Base-by-base conservation (phyloP, 768 basidiomycete species). In the Mycena pura region DNA sequence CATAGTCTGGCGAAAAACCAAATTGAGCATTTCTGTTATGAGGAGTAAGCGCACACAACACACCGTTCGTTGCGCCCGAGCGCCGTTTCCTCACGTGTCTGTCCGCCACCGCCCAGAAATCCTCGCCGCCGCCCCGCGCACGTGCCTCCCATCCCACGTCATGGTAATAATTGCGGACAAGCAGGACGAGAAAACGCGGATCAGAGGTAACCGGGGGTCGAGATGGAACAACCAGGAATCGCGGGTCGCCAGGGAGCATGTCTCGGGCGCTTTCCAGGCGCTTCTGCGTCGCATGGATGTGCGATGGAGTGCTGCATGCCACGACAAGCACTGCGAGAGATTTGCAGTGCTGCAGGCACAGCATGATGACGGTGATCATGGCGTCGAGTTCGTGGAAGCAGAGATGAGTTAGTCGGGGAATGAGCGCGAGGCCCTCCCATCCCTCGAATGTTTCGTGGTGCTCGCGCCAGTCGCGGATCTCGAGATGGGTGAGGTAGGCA, bases 381-480 rank as follows among this genome's bases (percentile, higher is more conserved):
- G 31, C 6, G 47, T 49, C 47, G 47, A 49, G 6, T 34, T 49
- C 47, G 32, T 49, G 47, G 47, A 49, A 49, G 9, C 5, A 7
- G 47, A 49, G 17, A 32, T 48, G 46, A 3, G 46, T 48, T 17
- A 48, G 46, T 19, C 29, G 5, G 8, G 46, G 46, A 48, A 49
- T 7, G 47, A 49, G 47, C 9, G 47, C 47, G 14, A 49, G 47
- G 9, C 31, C 47, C 8, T 7, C 8, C 47, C 47, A 49, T 5
- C 13, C 32, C 19, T 9, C 11, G 19, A 5, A 36, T 17, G 6
- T 5, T 5, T 49, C 47, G 15, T 15, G 19, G 6, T 49, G 31
- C 34, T 36, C 34, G 47, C 9, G 47, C 47, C 47, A 49, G 47
- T 49, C 47, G 1, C 47, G 47, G 32, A 49, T 49, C 32, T 49